Percentiles rank a stretch among this genome's conserved stretches.
Evolutionary conservation across 2,329 filamentous ascomycete species (phyloP).

Genomic region (Xylariaceae sp.): DNA sequence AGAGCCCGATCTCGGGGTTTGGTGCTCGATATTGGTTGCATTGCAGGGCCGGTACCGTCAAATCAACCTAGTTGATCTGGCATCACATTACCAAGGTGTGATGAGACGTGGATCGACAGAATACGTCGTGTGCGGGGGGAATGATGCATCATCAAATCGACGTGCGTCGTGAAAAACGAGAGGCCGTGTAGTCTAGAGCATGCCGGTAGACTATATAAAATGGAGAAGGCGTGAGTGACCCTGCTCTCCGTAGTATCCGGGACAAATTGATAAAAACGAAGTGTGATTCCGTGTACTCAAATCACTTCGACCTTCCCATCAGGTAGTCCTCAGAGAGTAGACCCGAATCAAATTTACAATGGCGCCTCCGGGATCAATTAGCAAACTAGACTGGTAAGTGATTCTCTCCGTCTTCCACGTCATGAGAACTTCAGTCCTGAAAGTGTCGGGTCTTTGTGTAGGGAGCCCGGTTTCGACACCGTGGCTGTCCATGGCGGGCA

Average conservation of each 20-base stretch:
- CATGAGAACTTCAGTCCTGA: constrained; percentile 15
- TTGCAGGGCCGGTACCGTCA: constrained; percentile 16
- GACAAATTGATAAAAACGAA: background rate
- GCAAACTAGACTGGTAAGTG: constrained; percentile 30
- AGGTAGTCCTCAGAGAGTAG: background rate
- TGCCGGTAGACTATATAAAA: too few species aligned
- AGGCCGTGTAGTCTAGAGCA: too few species aligned
- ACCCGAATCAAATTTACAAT: constrained; percentile 19
- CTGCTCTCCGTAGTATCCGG: background rate
- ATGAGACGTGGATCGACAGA: background rate
- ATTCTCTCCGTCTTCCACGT: background rate
- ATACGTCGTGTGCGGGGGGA: constrained; percentile 3
- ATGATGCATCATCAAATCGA: background rate
- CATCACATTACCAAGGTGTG: constrained; percentile 1
- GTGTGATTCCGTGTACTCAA: background rate
- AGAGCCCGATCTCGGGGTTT: constrained; percentile 21
- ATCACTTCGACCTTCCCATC: background rate
- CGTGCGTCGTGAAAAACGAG: background rate
- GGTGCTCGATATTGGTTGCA: constrained; percentile 17
- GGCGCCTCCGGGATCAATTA: constrained; percentile 31
- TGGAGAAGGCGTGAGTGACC: background rate
- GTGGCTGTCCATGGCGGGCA: constrained; percentile 31
- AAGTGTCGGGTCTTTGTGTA: constrained; percentile 9
- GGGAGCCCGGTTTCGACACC: constrained; percentile 29
- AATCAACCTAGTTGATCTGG: constrained; percentile 15